Conservation (phyloP, 306 rosid genomes). For the Psophocarpus tetragonolobus region DNA sequence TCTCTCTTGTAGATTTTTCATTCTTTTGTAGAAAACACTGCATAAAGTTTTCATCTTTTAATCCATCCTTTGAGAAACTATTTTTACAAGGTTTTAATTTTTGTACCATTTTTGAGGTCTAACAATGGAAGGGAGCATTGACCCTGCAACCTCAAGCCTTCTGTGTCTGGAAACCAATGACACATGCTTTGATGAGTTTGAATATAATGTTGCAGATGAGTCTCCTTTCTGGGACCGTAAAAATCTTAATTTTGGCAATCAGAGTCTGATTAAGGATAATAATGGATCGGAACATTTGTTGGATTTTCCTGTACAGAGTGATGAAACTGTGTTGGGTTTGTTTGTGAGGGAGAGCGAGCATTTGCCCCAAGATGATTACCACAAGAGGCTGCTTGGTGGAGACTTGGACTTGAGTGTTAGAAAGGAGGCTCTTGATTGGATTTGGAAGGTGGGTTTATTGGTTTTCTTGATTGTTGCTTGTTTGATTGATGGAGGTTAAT, state of each 20-base stretch:
- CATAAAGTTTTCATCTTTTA: slow-evolving; percentile 18
- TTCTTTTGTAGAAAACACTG: neutral
- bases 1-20: neutral
- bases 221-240: slow-evolving; percentile 41
- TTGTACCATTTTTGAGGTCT: slow-evolving; percentile 30
- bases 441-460: slow-evolving; percentile 62
- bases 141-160: slow-evolving; percentile 47
- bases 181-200: slow-evolving; percentile 49
- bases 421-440: slow-evolving; percentile 75
- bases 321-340: slow-evolving; percentile 49
- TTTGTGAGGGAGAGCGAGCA: slow-evolving; percentile 57
- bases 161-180: slow-evolving; percentile 49
- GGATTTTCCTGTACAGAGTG: slow-evolving; percentile 47
- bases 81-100: neutral
- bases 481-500: slow-evolving; percentile 32
- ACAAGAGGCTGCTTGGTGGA: slow-evolving; percentile 60
- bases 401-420: slow-evolving; percentile 63
- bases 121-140: slow-evolving; percentile 57
- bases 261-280: slow-evolving; percentile 25
- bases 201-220: slow-evolving; percentile 35
- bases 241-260: slow-evolving; percentile 26
- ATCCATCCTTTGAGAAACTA: slow-evolving; percentile 4
- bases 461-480: slow-evolving; percentile 1
- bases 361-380: slow-evolving; percentile 67
- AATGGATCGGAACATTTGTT: slow-evolving; percentile 41